phyloP scores from a whole-genome alignment of 2,329 filamentous ascomycete genomes.

The Trichoderma oligosporum region DNA sequence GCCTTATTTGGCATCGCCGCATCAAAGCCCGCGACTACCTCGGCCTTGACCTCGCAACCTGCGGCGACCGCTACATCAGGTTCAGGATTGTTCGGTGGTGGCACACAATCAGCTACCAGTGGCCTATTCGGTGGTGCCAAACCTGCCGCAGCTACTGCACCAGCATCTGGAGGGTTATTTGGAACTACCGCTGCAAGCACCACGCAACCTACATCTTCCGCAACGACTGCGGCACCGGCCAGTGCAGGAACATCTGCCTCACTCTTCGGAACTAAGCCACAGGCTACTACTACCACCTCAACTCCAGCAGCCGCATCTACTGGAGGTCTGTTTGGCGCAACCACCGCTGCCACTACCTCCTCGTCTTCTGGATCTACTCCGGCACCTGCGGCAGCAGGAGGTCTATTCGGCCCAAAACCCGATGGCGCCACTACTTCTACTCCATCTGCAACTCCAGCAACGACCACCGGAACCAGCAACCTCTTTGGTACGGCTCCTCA shows the following conservation, averaged over 20 bases:
- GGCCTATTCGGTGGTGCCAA: slow-evolving; percentile 23
- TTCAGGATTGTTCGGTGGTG: slow-evolving; percentile 31
- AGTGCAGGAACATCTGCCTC: slow-evolving; percentile 25
- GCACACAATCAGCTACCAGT: slow-evolving; percentile 29
- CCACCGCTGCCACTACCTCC: slow-evolving; percentile 28
- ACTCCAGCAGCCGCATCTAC: slow-evolving; percentile 34
- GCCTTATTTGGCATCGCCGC: slow-evolving; percentile 28
- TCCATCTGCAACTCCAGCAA: slow-evolving; percentile 28
- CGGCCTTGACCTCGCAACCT: slow-evolving; percentile 18
- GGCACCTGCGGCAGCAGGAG: slow-evolving; percentile 27
- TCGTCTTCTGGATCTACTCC: slow-evolving; percentile 26
- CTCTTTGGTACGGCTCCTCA: slow-evolving; percentile 28
- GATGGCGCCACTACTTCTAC: slow-evolving; percentile 31
- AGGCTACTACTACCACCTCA: slow-evolving; percentile 32
- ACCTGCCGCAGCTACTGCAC: slow-evolving; percentile 24
- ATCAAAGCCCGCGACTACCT: slow-evolving; percentile 24
- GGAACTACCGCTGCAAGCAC: slow-evolving; percentile 23
- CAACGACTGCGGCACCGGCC: slow-evolving; percentile 27
- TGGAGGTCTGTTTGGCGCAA: slow-evolving; percentile 35
- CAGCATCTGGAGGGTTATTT: slow-evolving; percentile 28
- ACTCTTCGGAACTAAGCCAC: slow-evolving; percentile 42
- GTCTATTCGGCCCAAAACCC: slow-evolving; percentile 35
- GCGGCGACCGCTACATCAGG: slow-evolving; percentile 23
- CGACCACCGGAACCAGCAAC: slow-evolving; percentile 24
- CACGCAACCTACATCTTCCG: slow-evolving; percentile 25